These are phyloP conservation scores for Colletotrichum destructivum DNA, from an alignment of 2,329 filamentous ascomycete genomes.

Conservation along the genomic window DNA sequence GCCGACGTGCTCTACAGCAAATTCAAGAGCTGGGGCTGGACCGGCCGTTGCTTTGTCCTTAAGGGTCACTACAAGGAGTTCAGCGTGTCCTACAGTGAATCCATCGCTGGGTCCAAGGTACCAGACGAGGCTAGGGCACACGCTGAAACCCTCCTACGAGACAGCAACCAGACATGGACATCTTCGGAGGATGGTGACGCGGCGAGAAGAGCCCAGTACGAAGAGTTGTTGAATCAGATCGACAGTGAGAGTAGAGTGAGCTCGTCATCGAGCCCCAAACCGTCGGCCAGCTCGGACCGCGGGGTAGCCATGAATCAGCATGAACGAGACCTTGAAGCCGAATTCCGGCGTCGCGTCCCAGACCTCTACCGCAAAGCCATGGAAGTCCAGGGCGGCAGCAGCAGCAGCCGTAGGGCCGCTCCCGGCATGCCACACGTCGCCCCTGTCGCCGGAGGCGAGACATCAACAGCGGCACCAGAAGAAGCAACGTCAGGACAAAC, in stretches of 20 bases:
- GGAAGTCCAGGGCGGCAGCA: constrained; percentile 50
- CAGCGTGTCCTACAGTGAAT: constrained; percentile 66
- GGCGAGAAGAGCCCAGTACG: constrained; percentile 30
- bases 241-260: constrained; percentile 33
- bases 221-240: constrained; percentile 31
- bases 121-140: constrained; percentile 58
- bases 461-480: constrained; percentile 25
- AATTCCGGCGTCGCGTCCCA: constrained; percentile 63
- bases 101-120: constrained; percentile 62
- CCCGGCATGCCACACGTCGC: constrained; percentile 20
- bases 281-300: constrained; percentile 51
- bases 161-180: constrained; percentile 4
- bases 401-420: constrained; percentile 27
- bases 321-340: constrained; percentile 64
- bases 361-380: constrained; percentile 62
- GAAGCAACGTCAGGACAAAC: constrained; percentile 47
- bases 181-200: constrained; percentile 18
- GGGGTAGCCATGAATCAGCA: constrained; percentile 58
- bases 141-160: constrained; percentile 48
- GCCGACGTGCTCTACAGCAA: constrained; percentile 62
- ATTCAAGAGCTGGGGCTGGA: constrained; percentile 64
- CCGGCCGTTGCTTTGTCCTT: constrained; percentile 66
- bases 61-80: constrained; percentile 72
- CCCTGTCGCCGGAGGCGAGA: neutral
- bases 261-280: constrained; percentile 14